phyloP scores from a whole-genome alignment of 768 basidiomycete species.

The Russula emetica region DNA sequence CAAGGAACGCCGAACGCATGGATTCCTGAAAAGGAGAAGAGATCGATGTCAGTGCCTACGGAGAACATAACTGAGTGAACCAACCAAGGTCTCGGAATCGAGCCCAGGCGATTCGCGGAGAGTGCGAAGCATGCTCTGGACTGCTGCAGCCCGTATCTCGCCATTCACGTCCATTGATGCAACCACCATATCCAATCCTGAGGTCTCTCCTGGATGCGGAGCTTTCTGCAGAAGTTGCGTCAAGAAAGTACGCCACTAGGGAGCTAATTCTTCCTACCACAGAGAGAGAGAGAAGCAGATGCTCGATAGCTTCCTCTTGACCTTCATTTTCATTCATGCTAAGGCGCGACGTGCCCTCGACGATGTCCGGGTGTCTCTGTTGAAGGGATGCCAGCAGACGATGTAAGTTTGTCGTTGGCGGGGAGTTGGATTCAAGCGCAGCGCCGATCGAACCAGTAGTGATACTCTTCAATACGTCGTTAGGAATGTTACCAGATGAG shows the following conservation, averaged over 20 bases:
- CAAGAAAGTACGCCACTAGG: background rate
- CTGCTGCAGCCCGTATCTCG: conserved; percentile 53
- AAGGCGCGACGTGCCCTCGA: conserved; percentile 43
- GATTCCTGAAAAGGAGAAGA: conserved; percentile 42
- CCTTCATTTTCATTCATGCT: conserved; percentile 34
- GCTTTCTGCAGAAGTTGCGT: conserved; percentile 17
- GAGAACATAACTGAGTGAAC: conserved; percentile 19
- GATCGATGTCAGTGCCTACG: background rate
- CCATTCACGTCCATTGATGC: conserved; percentile 61
- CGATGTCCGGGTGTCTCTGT: conserved; percentile 56
- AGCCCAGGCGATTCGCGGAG: conserved; percentile 32
- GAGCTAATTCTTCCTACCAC: conserved; percentile 38
- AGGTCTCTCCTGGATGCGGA: conserved; percentile 9
- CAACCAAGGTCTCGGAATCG: conserved; percentile 43
- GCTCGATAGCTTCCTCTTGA: conserved; percentile 44
- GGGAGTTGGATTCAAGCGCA: conserved; percentile 16
- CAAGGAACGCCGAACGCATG: conserved; percentile 57
- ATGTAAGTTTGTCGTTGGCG: conserved; percentile 12
- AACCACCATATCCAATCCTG: conserved; percentile 39
- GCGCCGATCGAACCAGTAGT: conserved; percentile 23
- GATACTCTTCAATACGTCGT: conserved; percentile 10
- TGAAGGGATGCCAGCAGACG: conserved; percentile 52
- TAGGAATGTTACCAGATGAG: conserved; percentile 1
- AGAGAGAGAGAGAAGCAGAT: conserved; percentile 56
- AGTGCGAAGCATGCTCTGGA: conserved; percentile 50